Evolutionary conservation across 495 filamentous ascomycete genomes (phyloP).

Genomic region (Clohesyomyces aquaticus): DNA sequence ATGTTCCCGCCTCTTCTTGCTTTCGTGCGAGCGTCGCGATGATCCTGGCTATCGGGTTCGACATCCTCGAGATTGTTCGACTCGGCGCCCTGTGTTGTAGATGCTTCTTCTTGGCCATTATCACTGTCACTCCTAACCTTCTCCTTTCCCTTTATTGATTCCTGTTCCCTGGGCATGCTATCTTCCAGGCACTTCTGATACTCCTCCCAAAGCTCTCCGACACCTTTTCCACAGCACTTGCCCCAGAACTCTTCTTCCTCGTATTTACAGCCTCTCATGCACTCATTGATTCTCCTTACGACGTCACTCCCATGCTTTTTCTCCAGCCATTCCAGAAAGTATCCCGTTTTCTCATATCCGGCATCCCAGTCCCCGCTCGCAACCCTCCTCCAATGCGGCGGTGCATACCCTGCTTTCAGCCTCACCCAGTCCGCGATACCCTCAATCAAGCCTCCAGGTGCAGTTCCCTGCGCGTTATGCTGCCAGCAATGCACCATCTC

Average conservation of each 20-base stretch:
- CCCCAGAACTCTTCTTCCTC: conserved; percentile 71
- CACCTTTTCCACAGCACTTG: conserved; percentile 62
- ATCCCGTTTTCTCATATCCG: conserved; percentile 91
- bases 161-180: conserved; percentile 15
- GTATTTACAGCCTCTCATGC: conserved; percentile 62
- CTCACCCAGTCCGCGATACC: conserved; percentile 95
- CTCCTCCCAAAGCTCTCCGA: conserved; percentile 73
- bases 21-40: neutral
- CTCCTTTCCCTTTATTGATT: neutral
- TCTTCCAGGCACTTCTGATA: conserved; percentile 59
- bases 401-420: conserved; percentile 69
- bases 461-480: conserved; percentile 65
- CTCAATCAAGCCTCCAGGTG: conserved; percentile 83
- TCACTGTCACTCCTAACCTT: conserved; percentile 3
- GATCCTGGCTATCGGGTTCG: neutral
- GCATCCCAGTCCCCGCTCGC: conserved; percentile 75
- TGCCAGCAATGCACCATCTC: conserved; percentile 98
- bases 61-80: neutral
- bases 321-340: conserved; percentile 81
- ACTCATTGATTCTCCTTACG: conserved; percentile 74
- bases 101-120: neutral
- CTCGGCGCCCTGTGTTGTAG: neutral
- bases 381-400: conserved; percentile 81
- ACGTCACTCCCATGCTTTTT: conserved; percentile 67
- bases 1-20: conserved; percentile 22